Base-by-base conservation (phyloP, 768 basidiomycete genomes). In the Panaeolus papilionaceus region DNA sequence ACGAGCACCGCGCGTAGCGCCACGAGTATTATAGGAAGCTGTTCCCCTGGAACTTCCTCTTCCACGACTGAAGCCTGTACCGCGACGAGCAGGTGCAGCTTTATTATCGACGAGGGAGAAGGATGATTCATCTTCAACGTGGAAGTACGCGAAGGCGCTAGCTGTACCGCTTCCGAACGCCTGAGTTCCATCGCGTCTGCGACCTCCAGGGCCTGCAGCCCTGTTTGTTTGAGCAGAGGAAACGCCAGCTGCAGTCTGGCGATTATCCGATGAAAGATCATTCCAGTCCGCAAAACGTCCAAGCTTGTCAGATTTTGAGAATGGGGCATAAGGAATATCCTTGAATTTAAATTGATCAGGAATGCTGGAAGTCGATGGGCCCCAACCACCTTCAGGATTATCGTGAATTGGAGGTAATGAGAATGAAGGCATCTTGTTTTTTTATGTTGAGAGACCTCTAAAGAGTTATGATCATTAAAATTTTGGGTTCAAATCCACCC, bases 251-350 rank as follows among this genome's bases (percentile, higher is more conserved):
- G 85, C 79, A 42, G 84, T 72, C 75, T 90, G 88, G 61, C 90
- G 88, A 69, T 79, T 83, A 74, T 92, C 91, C 63, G 85, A 75
- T 38, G 90, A 85, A 28, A 88, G 79, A 77, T 95, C 93, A 79
- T 95, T 94, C 96, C 97, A 99, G 83, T 99, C 97, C 61, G 97
- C 97, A 75, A 99, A 93, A 64, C 97, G 91, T 64, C 95, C 95
- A 66, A 99, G 90, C 79, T 98, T 98, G 85, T 99, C 98, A 42
- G 94, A 91, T 88, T 99, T 99, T 81, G 95, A 95, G 86, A 94
- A 99, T 4, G 96, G 96, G 0, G 97, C 96, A 76, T 99, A 99
- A 58, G 98, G 98, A 68, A 99, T 98, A 73, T 98, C 98, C 79
- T 94, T 95, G 87, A 98, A 98, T 81, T 96, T 96, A 82, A 97